A percentile compares a stretch with the other conserved stretches of the same genome.
These are phyloP conservation scores for Amauroascus verrucosus DNA, from an alignment of 2,329 filamentous ascomycete species.

Conservation along the genomic window DNA sequence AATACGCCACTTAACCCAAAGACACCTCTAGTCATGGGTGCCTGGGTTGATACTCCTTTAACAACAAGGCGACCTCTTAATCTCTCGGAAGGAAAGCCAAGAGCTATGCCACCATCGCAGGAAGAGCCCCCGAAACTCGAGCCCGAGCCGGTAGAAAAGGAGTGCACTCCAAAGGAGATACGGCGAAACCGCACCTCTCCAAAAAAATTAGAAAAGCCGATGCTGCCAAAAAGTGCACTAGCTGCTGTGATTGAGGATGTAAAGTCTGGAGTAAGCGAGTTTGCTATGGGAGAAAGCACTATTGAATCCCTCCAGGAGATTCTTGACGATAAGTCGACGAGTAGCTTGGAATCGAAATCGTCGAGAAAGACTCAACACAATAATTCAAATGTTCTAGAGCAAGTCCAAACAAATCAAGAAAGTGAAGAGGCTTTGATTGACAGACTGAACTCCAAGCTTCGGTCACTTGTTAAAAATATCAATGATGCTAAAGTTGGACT, in stretches of 20 bases:
- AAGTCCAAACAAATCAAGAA: not conserved
- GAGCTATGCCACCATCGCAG: not conserved
- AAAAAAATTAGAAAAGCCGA: slow-evolving; percentile 26
- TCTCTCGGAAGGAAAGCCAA: slow-evolving; percentile 13
- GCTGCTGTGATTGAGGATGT: slow-evolving; percentile 35
- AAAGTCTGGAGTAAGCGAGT: slow-evolving; percentile 29
- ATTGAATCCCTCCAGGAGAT: slow-evolving; percentile 37
- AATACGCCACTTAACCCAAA: slow-evolving; percentile 31
- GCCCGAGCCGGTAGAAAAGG: slow-evolving; percentile 1
- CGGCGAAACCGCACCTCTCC: slow-evolving; percentile 18
- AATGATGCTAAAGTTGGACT: slow-evolving; percentile 34
- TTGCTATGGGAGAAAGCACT: slow-evolving; percentile 36
- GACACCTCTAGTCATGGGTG: slow-evolving; percentile 37
- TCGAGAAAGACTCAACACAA: slow-evolving; percentile 3
- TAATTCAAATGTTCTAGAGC: not conserved
- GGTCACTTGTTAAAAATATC: slow-evolving; percentile 33
- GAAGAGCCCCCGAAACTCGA: not conserved
- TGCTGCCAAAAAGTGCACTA: slow-evolving; percentile 34
- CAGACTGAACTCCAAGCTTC: slow-evolving; percentile 32
- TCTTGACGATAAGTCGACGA: slow-evolving; percentile 25
- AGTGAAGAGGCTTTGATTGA: slow-evolving; percentile 27
- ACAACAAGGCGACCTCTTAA: slow-evolving; percentile 30
- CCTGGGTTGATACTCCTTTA: slow-evolving; percentile 40
- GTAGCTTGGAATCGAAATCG: slow-evolving; percentile 21
- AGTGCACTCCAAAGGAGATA: slow-evolving; percentile 5